A percentile compares a stretch with the other conserved stretches of the same genome.
These are phyloP conservation scores for Phoenix dactylifera DNA, from an alignment of 176 grass and related monocot genomes.

Conservation along the genomic window DNA sequence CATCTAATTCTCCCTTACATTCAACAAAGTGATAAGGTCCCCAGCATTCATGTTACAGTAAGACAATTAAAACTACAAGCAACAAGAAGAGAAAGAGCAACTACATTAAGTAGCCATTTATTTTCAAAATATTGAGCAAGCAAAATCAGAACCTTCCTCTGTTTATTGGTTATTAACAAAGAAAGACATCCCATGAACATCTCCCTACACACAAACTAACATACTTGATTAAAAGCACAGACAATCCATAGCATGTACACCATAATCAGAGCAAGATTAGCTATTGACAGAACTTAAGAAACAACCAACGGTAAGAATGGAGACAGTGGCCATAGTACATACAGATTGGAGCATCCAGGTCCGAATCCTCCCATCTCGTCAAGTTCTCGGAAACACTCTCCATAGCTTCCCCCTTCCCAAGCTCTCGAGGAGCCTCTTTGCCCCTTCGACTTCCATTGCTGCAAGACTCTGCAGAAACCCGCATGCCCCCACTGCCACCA, in stretches of 20 bases:
- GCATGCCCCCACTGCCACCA: slow-evolving; percentile 67
- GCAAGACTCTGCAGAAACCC: slow-evolving; percentile 50
- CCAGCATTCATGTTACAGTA: no score
- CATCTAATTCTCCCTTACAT: no score
- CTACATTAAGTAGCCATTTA: no score
- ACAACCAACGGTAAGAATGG: neutral
- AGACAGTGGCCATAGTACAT: neutral
- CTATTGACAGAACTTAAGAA: neutral
- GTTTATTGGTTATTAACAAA: no score
- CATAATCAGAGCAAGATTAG: neutral
- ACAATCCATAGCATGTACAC: slow-evolving; percentile 10
- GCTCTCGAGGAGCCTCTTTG: slow-evolving; percentile 66
- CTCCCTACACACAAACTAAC: neutral
- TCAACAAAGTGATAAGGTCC: no score
- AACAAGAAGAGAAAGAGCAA: no score
- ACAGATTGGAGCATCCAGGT: slow-evolving; percentile 1
- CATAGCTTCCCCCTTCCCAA: slow-evolving; percentile 67
- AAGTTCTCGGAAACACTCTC: slow-evolving; percentile 74
- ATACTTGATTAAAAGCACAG: slow-evolving; percentile 1
- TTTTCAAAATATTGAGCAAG: no score
- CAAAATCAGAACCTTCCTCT: no score
- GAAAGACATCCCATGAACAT: no score
- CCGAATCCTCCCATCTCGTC: slow-evolving; percentile 3
- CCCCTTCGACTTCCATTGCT: slow-evolving; percentile 55
- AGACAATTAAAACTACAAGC: no score